phyloP scores from a whole-genome alignment of 1,139 yeast species.

The Debaryomyces psychrophilus region DNA sequence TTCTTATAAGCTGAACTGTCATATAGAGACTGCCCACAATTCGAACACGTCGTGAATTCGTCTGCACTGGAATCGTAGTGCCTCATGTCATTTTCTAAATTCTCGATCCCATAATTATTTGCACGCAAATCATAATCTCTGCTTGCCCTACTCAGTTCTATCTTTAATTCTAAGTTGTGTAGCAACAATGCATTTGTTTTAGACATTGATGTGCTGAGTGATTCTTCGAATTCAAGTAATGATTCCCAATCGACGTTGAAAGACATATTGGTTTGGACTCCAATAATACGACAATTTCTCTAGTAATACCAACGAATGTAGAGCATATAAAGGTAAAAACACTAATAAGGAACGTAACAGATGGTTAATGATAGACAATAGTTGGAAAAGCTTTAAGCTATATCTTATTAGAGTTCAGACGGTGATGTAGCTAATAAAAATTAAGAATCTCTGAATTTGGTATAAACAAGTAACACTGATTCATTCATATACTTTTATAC shows the following conservation, averaged over 20 bases:
- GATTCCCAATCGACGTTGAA: conserved; percentile 35
- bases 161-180: conserved; percentile 35
- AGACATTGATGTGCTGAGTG: conserved; percentile 30
- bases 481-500: conserved; percentile 12
- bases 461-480: not conserved
- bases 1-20: conserved; percentile 16
- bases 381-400: not conserved
- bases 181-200: conserved; percentile 30
- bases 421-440: not conserved
- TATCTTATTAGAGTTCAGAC: not conserved
- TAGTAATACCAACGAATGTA: not conserved
- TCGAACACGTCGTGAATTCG: conserved; percentile 41
- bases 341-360: not conserved
- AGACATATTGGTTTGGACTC: not conserved
- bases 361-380: conserved; percentile 7
- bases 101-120: not conserved
- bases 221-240: conserved; percentile 47
- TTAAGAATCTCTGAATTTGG: conserved; percentile 3
- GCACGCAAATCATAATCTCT: not conserved
- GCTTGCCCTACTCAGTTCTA: conserved; percentile 21
- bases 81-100: conserved; percentile 15
- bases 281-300: not conserved
- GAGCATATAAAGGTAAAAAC: not conserved
- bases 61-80: conserved; percentile 34
- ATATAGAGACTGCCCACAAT: conserved; percentile 27